Base-by-base conservation (phyloP, 495 filamentous ascomycete species). In the Hypomontagnella submonticulosa region DNA sequence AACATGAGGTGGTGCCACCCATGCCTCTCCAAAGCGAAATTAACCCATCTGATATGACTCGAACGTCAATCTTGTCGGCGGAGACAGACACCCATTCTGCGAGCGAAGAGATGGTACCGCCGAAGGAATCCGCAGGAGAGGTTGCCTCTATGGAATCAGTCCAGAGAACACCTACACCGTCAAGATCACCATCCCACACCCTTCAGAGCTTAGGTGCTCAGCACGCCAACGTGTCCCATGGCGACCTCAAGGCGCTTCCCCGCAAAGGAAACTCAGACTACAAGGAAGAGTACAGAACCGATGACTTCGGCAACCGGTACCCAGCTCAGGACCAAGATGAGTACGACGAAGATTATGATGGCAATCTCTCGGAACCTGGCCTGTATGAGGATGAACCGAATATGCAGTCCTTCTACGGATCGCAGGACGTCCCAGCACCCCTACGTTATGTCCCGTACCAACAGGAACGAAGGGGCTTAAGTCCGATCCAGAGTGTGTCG, bases 1-100 rank as follows among this genome's bases (percentile, higher is more conserved):
- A 79, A 2, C 73, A 75, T 11, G 61, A 76, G 3, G 64, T 77
- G 4, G 58, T 66, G n/a, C 87, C 92, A 10, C 90, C 89, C 1
- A 90, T 97, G 88, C 93, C 93, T 2, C 83, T 96, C 71, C 87
- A 87, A 72, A 96, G 93, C 74, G 91, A 91, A 41, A 84, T 96
- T 23, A 84, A 89, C 46, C 85, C 90, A 30, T 96, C 93, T 0
- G 92, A 97, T 20, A 73, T 97, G 47, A 98, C 95, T 2, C 84
- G 95, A 71, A 88, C 90, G 34, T 98, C 96, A 0, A 90, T 99
- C 57, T 80, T 96, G 9, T 93, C 95, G 4, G 89, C 91, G 36
- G 86, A 89, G 19, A 93, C 91, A 0, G 90, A 89, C 63, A 76
- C 91, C 51, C 84, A 83, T 56, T 89, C 88, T 43, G 83, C 82